Base-by-base conservation (phyloP, 2,329 filamentous ascomycete species). In the Phialophora verrucosa region DNA sequence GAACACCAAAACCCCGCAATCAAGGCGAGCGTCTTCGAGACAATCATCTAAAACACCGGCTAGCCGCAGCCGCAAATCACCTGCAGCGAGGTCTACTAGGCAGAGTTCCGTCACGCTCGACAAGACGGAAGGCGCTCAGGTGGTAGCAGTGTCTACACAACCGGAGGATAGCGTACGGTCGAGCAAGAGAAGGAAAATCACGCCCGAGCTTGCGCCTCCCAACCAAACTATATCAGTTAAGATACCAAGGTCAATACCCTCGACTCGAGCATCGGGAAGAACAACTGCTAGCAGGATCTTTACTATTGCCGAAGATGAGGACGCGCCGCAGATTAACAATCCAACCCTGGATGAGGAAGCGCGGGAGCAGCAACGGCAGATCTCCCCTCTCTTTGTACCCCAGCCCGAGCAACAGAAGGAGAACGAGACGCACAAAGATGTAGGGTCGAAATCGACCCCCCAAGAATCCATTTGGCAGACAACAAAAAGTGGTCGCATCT, bases 1-100 rank as follows among this genome's bases (percentile, higher is more conserved):
- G 51, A 65, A 71, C 62, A 73, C 72, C n/a, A 72, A 73, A 62
- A 73, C 75, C 12, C 69, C 72, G 25, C 67, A 69, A 51, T 66
- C 62, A 58, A 70, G 53, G 62, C 56, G 32, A 35, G 59, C 63
- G 12, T 56, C 54, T 53, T 54, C 51, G 14, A 58, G 58, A 54
- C 64, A 49, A 20, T 2, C 51, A 5, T 69, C 63, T 11, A 59
- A 57, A 25, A 68, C 68, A 23, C 59, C 68, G 12, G 38, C 49
- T 14, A 63, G 59, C n/a, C 49, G 54, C 29, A 54, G 53, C 23
- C 63, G 42, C 27, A 53, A 62, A 50, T 25, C 56, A 10, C 62
- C 66, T 12, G 38, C 50, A 25, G 29, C 58, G 25, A 44, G 56
- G 44, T 58, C 67, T 32, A 25, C 47, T 14, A 54, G 58, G 47